Percentiles rank a stretch among this genome's conserved stretches.
These are phyloP conservation scores for Cydonia oblonga DNA, from an alignment of 331 rosid species.

Conservation along the genomic window DNA sequence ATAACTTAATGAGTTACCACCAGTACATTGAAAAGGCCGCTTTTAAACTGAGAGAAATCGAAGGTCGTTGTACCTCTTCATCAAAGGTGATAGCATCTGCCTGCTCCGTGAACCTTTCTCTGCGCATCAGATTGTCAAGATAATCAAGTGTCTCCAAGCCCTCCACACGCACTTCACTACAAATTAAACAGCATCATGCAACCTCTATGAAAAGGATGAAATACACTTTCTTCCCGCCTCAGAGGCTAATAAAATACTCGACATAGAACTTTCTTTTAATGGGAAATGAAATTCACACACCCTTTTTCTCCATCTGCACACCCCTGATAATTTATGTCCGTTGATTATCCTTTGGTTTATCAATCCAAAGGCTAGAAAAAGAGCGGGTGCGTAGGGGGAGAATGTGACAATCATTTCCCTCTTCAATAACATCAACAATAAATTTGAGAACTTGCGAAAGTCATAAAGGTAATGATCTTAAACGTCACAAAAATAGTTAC, in stretches of 20 bases:
- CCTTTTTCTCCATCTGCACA: too few species aligned
- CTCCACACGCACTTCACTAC: slow-evolving; percentile 76
- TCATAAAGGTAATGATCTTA: not conserved
- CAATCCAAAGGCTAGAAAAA: too few species aligned
- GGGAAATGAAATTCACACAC: too few species aligned
- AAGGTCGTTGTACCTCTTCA: slow-evolving; percentile 39
- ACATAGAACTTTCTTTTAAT: not conserved
- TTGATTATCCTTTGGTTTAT: too few species aligned
- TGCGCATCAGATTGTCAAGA: slow-evolving; percentile 43
- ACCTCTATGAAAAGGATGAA: slow-evolving; percentile 9
- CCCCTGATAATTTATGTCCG: too few species aligned
- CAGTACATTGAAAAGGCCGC: not conserved
- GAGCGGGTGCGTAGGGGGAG: too few species aligned
- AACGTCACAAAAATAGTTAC: not conserved
- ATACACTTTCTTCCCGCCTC: slow-evolving; percentile 9
- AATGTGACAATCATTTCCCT: too few species aligned
- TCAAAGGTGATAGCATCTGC: slow-evolving; percentile 79
- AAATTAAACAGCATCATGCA: slow-evolving; percentile 21
- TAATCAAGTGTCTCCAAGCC: slow-evolving; percentile 81
- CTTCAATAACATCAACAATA: not conserved
- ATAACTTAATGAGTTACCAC: not conserved
- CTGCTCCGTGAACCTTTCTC: slow-evolving; percentile 65
- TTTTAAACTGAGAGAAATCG: not conserved
- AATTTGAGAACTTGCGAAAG: not conserved
- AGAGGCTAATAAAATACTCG: not conserved